These are phyloP conservation scores for Sanghuangporus baumii DNA, from an alignment of 1,284 basidiomycete genomes.

Conservation along the genomic window DNA sequence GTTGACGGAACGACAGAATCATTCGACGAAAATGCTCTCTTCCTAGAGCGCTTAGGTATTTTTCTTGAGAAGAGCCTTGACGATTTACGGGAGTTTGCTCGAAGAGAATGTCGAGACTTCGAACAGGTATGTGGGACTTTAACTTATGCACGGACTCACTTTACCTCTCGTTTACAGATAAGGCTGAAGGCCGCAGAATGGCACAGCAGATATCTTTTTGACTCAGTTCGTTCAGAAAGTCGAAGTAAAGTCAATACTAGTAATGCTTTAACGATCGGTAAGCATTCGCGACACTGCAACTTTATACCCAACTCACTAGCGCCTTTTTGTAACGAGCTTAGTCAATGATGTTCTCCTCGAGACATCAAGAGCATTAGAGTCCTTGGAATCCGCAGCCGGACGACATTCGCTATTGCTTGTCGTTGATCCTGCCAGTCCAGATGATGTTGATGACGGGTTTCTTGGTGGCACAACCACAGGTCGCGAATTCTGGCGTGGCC, in stretches of 20 bases:
- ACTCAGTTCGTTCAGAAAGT: not conserved
- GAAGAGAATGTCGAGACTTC: conserved; percentile 49
- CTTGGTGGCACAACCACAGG: conserved; percentile 54
- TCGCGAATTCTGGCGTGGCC: conserved; percentile 57
- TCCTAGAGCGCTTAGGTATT: conserved; percentile 53
- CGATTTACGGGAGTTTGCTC: conserved; percentile 54
- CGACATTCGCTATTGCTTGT: conserved; percentile 57
- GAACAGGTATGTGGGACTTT: conserved; percentile 43
- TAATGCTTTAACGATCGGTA: not conserved
- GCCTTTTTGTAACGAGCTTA: conserved; percentile 21
- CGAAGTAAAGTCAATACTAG: not conserved
- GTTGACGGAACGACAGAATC: not conserved
- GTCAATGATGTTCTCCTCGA: conserved; percentile 41
- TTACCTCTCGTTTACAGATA: conserved; percentile 33
- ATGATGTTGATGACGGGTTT: conserved; percentile 45
- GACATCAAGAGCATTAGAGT: conserved; percentile 46
- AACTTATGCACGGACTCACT: not conserved
- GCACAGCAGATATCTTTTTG: conserved; percentile 51
- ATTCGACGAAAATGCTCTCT: conserved; percentile 39
- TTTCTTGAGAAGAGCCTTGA: conserved; percentile 51
- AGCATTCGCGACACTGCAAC: not conserved
- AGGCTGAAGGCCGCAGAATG: conserved; percentile 48
- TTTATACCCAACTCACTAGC: not conserved
- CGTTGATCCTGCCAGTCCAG: conserved; percentile 38
- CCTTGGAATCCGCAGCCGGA: conserved; percentile 40